phyloP scores from a whole-genome alignment of 768 basidiomycete species.

The Tulasnella sp. region DNA sequence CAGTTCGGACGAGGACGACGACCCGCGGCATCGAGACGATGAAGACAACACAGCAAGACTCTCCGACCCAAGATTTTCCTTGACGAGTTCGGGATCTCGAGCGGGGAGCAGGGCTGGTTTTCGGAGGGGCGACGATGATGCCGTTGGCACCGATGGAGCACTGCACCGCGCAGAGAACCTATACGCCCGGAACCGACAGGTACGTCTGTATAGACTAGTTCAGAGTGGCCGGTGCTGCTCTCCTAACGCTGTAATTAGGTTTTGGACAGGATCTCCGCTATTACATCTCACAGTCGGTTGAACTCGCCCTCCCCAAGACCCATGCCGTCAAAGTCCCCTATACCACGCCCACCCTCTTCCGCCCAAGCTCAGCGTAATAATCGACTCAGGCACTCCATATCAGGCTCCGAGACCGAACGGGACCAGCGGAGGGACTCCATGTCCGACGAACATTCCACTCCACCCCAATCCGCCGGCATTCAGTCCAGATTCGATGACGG shows the following conservation, averaged over 20 bases:
- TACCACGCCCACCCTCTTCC: constrained; percentile 38
- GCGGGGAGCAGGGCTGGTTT: neutral
- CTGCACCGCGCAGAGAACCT: constrained; percentile 62
- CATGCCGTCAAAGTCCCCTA: constrained; percentile 38
- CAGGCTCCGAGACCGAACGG: constrained; percentile 77
- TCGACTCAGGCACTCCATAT: constrained; percentile 39
- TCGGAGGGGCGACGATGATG: neutral
- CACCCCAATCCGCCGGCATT: constrained; percentile 21
- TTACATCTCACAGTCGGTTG: constrained; percentile 45
- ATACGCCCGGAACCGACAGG: constrained; percentile 69
- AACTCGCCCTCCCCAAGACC: constrained; percentile 55
- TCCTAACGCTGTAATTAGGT: constrained; percentile 44
- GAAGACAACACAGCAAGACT: constrained; percentile 62
- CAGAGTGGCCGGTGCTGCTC: constrained; percentile 28
- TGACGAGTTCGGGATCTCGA: constrained; percentile 17
- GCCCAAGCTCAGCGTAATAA: constrained; percentile 34
- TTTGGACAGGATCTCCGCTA: constrained; percentile 63
- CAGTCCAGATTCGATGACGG: constrained; percentile 11
- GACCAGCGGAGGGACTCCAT: constrained; percentile 17
- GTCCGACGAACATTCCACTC: constrained; percentile 12
- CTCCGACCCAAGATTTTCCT: constrained; percentile 38
- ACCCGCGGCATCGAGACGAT: constrained; percentile 50
- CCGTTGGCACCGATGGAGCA: neutral
- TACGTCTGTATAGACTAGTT: constrained; percentile 41
- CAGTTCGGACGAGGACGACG: constrained; percentile 49